phyloP scores from a whole-genome alignment of 495 filamentous ascomycete species.

The Viridothelium virens region DNA sequence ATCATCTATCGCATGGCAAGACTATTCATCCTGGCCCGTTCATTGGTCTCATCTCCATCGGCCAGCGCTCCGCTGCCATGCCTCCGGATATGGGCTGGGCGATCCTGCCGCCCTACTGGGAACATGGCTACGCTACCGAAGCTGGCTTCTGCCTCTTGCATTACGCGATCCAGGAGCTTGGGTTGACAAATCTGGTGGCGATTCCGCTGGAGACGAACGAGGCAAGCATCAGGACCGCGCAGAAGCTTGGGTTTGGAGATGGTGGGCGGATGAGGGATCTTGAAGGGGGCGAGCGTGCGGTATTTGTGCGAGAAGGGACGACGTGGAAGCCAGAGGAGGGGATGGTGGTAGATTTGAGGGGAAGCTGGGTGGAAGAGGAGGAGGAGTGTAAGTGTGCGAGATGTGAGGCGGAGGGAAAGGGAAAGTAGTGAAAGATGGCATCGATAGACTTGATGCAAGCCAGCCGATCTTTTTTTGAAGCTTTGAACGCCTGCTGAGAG shows the following conservation, averaged over 20 bases:
- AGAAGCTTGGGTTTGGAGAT: neutral
- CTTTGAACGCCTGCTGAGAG: too few relatives aligned
- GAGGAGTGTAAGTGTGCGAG: neutral
- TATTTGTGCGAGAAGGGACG: neutral
- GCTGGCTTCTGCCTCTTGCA: neutral
- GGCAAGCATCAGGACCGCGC: neutral
- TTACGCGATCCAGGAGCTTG: neutral
- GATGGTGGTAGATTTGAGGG: neutral
- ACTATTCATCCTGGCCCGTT: neutral
- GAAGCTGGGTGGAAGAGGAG: neutral
- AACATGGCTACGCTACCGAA: neutral
- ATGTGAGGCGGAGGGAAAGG: neutral
- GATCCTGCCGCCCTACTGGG: neutral
- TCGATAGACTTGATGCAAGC: too few relatives aligned
- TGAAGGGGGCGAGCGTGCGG: neutral
- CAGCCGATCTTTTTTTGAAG: too few relatives aligned
- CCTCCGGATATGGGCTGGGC: conserved; percentile 8
- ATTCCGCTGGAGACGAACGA: conserved; percentile 4
- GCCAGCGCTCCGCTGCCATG: neutral
- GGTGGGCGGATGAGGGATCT: neutral
- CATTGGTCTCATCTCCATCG: neutral
- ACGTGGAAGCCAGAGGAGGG: neutral
- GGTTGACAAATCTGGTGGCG: neutral
- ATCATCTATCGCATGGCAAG: neutral
- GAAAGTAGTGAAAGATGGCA: neutral